Evolutionary conservation across 2,329 filamentous ascomycete species (phyloP), one percentile per base, ranked within the genome.

Genomic region (Claviceps arundinis): DNA sequence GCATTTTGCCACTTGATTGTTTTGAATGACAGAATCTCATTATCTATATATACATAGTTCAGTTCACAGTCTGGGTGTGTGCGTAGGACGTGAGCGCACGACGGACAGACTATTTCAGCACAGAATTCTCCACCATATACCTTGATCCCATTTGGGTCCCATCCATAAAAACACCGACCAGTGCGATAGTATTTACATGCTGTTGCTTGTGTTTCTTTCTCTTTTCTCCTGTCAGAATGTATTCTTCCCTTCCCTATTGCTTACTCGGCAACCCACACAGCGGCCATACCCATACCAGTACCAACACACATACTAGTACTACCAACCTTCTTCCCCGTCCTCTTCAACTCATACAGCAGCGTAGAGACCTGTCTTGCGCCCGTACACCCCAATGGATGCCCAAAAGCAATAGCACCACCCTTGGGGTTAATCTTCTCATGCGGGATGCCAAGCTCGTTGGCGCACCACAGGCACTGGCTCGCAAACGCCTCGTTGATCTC

Each of bases 401-500:
- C 89, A 65, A 96, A 95, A 11, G 91, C 91, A 68, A 96, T 96
- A 37, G 90, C 90, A 57, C 91, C 91, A 58, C 91, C 93, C 78
- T 96, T 95, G 62, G 91, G 91, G 74, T 97, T 97, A 65, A 98
- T 82, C 80, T 96, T 97, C 58, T 87, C 84, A 55, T 76, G 65
- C 50, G 89, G 86, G 30, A 98, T 72, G 45, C 84, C 85, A 22
- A 98, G 80, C 75, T 96, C 84, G 63, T 93, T 87, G 57, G 87
- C 81, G 69, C 89, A 96, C 86, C 87, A 97, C 59, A 97, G 70
- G 70, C 89, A 95, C 77, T 97, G 91, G 57, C 82, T 87, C 37
- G 93, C 93, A 68, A 98, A 98, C 1, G 93, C 93, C 79, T 98
- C 93, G 75, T 98, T 98, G 78, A 98, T 96, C 80, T 98, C 93